These are phyloP conservation scores for Podospora pseudoanserina DNA, from an alignment of 495 filamentous ascomycete genomes.

Conservation along the genomic window DNA sequence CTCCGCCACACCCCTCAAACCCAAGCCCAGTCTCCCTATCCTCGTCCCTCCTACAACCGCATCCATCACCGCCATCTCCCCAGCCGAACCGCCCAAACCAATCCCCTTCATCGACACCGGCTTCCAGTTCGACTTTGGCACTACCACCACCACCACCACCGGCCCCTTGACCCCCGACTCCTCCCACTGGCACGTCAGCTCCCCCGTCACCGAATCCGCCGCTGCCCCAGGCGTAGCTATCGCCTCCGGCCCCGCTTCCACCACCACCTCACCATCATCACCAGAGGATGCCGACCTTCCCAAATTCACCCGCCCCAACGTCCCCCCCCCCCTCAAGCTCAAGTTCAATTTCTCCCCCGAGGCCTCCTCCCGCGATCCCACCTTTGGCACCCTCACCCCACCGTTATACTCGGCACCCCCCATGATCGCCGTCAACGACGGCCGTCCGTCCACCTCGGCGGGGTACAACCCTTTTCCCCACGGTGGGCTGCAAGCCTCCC, in stretches of 20 bases:
- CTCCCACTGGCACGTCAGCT: constrained; percentile 26
- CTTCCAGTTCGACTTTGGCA: constrained; percentile 36
- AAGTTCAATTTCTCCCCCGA: constrained; percentile 29
- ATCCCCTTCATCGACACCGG: constrained; percentile 21
- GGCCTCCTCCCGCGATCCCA: constrained; percentile 27
- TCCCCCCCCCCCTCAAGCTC: constrained; percentile 25
- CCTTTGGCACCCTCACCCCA: constrained; percentile 20
- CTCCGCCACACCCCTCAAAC: constrained; percentile 23
- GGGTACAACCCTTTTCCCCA: background rate
- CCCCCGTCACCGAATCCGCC: constrained; percentile 12
- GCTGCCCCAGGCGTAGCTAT: background rate
- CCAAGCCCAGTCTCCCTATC: constrained; percentile 15
- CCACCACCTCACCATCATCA: background rate
- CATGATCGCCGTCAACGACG: constrained; percentile 12
- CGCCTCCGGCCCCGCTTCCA: background rate
- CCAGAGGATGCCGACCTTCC: constrained; percentile 4
- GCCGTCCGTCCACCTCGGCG: constrained; percentile 6
- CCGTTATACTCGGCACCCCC: constrained; percentile 16
- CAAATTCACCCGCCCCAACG: constrained; percentile 20
- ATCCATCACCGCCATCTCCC: constrained; percentile 8
- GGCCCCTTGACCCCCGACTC: constrained; percentile 29
- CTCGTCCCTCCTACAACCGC: constrained; percentile 10
- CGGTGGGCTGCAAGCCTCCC: constrained; percentile 11
- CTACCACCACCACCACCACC: background rate
- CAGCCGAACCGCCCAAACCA: constrained; percentile 10